These are phyloP conservation scores for Macrolepiota albuminosa DNA, from an alignment of 768 basidiomycete genomes.

Conservation along the genomic window DNA sequence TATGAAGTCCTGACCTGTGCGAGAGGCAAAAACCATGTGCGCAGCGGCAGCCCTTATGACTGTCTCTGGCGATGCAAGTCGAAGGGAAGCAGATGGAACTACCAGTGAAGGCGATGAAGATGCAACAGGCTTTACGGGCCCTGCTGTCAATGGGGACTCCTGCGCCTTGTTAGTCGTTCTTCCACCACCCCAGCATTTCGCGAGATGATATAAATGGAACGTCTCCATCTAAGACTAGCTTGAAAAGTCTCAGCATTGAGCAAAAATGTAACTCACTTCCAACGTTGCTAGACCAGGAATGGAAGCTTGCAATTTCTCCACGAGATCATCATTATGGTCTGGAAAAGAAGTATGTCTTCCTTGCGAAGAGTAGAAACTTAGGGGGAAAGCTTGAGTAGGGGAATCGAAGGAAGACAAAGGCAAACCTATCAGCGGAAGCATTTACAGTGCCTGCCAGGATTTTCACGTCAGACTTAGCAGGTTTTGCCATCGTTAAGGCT, in stretches of 20 bases:
- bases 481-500: conserved; percentile 41
- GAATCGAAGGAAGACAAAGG: neutral
- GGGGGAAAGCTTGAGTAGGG: neutral
- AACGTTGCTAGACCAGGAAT: conserved; percentile 57
- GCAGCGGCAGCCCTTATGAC: conserved; percentile 72
- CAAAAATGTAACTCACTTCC: conserved; percentile 44
- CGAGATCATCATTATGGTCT: conserved; percentile 64
- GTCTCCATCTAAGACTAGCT: conserved; percentile 67
- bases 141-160: conserved; percentile 40
- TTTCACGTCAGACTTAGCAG: conserved; percentile 26
- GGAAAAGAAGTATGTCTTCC: conserved; percentile 79
- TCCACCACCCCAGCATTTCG: conserved; percentile 56
- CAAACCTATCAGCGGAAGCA: conserved; percentile 78
- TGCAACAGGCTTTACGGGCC: conserved; percentile 35
- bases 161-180: conserved; percentile 18
- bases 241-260: neutral
- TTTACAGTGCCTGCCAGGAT: conserved; percentile 52
- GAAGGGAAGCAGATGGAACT: conserved; percentile 12
- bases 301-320: conserved; percentile 47
- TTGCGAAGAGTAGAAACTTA: conserved; percentile 83
- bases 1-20: conserved; percentile 70
- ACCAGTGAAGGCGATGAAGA: conserved; percentile 22
- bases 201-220: conserved; percentile 77
- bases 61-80: conserved; percentile 22
- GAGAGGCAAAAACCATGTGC: conserved; percentile 81